A percentile compares a stretch with the other conserved stretches of the same genome.
phyloP scores from a whole-genome alignment of 345 rosid species.

The Salix koriyanagi region DNA sequence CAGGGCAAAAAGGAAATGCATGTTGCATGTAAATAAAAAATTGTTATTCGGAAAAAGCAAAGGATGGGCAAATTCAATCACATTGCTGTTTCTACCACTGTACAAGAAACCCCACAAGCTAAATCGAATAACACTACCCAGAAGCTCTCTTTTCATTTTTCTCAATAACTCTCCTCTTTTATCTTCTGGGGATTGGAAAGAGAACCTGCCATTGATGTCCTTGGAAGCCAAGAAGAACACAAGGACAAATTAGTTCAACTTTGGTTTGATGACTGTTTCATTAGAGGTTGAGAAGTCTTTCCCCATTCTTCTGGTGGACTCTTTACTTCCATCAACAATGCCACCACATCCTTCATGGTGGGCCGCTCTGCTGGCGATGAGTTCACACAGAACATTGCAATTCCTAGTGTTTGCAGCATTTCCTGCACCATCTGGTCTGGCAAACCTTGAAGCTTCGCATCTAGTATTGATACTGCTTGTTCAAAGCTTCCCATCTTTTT shows the following conservation, averaged over 20 bases:
- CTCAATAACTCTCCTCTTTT: not conserved
- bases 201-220: slow-evolving; percentile 16
- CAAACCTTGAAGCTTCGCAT: slow-evolving; percentile 69
- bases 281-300: slow-evolving; percentile 80
- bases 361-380: slow-evolving; percentile 83
- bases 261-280: slow-evolving; percentile 68
- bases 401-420: slow-evolving; percentile 90
- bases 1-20: slow-evolving; percentile 4
- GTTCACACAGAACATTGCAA: slow-evolving; percentile 95
- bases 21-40: not conserved
- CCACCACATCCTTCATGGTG: slow-evolving; percentile 93
- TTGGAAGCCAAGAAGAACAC: slow-evolving; percentile 3
- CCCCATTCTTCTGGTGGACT: slow-evolving; percentile 89
- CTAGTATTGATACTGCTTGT: slow-evolving; percentile 69
- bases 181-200: slow-evolving; percentile 21
- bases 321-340: slow-evolving; percentile 84
- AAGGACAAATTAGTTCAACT: slow-evolving; percentile 24
- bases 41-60: not conserved
- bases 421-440: slow-evolving; percentile 91
- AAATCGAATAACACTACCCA: slow-evolving; percentile 10
- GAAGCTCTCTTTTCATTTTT: slow-evolving; percentile 5
- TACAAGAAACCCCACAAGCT: slow-evolving; percentile 40
- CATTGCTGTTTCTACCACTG: slow-evolving; percentile 45
- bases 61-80: slow-evolving; percentile 15
- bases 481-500: slow-evolving; percentile 96